phyloP scores from a whole-genome alignment of 139 green algal genomes.

The Picochlorum costavermella region DNA sequence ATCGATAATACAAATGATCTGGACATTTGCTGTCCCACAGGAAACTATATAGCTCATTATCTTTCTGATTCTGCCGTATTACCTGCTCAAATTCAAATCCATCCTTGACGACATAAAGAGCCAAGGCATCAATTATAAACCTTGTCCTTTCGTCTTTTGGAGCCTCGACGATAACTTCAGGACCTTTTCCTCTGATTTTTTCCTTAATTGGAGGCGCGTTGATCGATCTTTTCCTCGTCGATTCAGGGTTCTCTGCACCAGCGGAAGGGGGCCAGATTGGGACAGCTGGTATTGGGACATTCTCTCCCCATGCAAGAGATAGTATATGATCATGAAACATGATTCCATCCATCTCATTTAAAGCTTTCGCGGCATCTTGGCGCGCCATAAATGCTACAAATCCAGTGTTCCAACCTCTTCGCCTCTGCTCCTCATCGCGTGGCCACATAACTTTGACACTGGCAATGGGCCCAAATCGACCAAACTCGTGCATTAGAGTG shows the following conservation, averaged over 20 bases:
- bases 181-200: slow-evolving; percentile 15
- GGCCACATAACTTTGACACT: slow-evolving; percentile 99
- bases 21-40: slow-evolving; percentile 69
- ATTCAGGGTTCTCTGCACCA: slow-evolving; percentile 9
- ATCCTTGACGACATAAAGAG: slow-evolving; percentile 73
- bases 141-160: slow-evolving; percentile 58
- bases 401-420: slow-evolving; percentile 76
- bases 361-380: slow-evolving; percentile 56
- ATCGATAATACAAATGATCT: slow-evolving; percentile 90
- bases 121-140: slow-evolving; percentile 87
- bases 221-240: slow-evolving; percentile 4
- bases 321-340: slow-evolving; percentile 69
- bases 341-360: slow-evolving; percentile 70
- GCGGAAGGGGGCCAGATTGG: slow-evolving; percentile 57
- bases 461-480: slow-evolving; percentile 77
- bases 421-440: slow-evolving; percentile 82
- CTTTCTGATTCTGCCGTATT: slow-evolving; percentile 71
- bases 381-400: slow-evolving; percentile 96
- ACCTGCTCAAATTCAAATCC: slow-evolving; percentile 72
- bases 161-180: slow-evolving; percentile 53
- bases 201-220: slow-evolving; percentile 9
- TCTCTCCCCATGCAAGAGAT: slow-evolving; percentile 90
- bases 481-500: slow-evolving; percentile 79
- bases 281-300: slow-evolving; percentile 60
- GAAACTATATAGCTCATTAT: slow-evolving; percentile 81